Evolutionary conservation across 176 grass and related monocot genomes (phyloP).

Genomic region (Elaeis guineensis): DNA sequence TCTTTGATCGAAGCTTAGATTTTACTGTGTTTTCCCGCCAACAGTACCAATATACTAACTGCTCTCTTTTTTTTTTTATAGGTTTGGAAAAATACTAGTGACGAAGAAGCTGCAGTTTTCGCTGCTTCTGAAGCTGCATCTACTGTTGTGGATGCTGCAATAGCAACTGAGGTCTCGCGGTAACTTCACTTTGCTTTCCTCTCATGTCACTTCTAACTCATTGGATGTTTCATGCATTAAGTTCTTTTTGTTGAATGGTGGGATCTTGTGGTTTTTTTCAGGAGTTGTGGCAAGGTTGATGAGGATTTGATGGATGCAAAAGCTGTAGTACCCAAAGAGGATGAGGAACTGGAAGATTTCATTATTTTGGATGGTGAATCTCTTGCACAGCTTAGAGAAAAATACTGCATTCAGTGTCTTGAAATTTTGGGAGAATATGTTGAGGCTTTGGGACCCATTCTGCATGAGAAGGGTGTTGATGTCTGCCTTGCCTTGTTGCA

Average conservation of each 20-base stretch:
- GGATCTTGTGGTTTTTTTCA: neutral
- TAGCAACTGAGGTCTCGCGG: constrained; percentile 75
- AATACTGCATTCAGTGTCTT: constrained; percentile 90
- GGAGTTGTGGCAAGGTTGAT: constrained; percentile 37
- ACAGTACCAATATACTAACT: too few relatives aligned
- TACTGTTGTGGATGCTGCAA: constrained; percentile 82
- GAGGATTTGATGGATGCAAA: constrained; percentile 30
- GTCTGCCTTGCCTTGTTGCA: constrained; percentile 82
- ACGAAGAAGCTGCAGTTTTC: constrained; percentile 53
- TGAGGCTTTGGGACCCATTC: constrained; percentile 92
- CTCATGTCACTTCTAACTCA: too few relatives aligned
- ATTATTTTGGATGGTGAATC: constrained; percentile 51
- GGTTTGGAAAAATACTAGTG: constrained; percentile 71
- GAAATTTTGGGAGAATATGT: constrained; percentile 87
- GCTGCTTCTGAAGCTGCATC: constrained; percentile 77
- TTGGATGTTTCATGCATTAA: too few relatives aligned
- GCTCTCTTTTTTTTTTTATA: constrained; percentile 21
- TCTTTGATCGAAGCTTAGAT: neutral
- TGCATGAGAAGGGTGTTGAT: constrained; percentile 97
- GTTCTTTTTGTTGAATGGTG: too few relatives aligned
- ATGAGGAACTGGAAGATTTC: constrained; percentile 66
- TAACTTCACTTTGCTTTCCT: constrained; percentile 9
- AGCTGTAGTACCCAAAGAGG: constrained; percentile 38
- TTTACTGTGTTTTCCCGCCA: too few relatives aligned
- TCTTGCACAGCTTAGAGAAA: constrained; percentile 64